Percentiles rank a stretch among this genome's conserved stretches.
Conservation (phyloP, 306 rosid genomes). For the Acacia melanoxylon region DNA sequence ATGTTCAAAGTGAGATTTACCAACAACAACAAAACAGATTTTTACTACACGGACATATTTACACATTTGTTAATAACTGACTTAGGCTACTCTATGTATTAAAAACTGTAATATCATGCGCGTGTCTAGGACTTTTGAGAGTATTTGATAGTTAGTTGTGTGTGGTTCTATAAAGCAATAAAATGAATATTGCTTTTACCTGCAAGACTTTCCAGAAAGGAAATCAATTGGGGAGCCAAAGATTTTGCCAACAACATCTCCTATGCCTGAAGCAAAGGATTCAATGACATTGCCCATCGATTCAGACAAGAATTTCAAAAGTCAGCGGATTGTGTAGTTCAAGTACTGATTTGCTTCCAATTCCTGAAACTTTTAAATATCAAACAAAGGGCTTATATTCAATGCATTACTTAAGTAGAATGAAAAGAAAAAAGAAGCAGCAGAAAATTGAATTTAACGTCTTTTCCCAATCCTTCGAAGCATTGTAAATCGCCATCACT, state of each 20-base stretch:
- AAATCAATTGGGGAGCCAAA: conserved; percentile 61
- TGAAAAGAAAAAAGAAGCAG: neutral
- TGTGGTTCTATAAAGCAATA: neutral
- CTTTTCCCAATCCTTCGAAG: neutral
- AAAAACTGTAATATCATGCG: neutral
- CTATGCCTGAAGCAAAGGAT: conserved; percentile 54
- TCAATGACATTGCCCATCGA: conserved; percentile 58
- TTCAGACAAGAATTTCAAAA: neutral
- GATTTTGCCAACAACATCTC: conserved; percentile 42
- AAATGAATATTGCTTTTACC: conserved; percentile 37
- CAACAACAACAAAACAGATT: too few relatives aligned
- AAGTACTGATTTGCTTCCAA: conserved; percentile 9
- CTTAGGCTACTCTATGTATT: neutral
- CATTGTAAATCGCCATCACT: neutral
- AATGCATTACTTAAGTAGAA: neutral
- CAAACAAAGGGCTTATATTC: neutral
- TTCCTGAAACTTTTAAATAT: neutral
- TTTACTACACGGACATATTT: neutral
- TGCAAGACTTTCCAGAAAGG: conserved; percentile 71
- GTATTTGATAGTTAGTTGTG: neutral
- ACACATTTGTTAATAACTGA: neutral
- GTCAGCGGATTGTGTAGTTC: neutral
- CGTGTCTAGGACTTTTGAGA: neutral
- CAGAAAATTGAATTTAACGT: neutral
- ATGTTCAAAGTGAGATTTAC: neutral